These are phyloP conservation scores for Mycogone perniciosa DNA, from an alignment of 2,329 filamentous ascomycete genomes.

Conservation along the genomic window DNA sequence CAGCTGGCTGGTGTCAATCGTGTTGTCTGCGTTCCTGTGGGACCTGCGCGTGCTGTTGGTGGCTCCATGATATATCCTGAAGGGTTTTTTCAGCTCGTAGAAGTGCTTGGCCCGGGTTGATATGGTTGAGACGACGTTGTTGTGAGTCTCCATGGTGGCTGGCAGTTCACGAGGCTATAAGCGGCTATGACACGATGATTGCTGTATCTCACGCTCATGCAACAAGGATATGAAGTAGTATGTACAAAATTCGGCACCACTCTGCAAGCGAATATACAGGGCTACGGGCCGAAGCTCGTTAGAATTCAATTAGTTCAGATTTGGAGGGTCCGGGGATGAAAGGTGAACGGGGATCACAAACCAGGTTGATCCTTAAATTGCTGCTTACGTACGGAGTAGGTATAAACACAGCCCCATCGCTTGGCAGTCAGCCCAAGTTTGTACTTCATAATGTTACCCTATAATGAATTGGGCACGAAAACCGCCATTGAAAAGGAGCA, in stretches of 20 bases:
- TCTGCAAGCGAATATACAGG: too few species aligned
- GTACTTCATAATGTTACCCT: too few species aligned
- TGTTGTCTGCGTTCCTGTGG: conserved; percentile 42
- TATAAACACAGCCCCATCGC: not conserved
- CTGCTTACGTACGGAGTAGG: not conserved
- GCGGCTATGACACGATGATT: not conserved
- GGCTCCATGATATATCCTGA: conserved; percentile 70
- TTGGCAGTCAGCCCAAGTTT: not conserved
- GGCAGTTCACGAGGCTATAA: not conserved
- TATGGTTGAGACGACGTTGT: conserved; percentile 37
- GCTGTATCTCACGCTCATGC: not conserved
- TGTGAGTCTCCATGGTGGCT: conserved; percentile 37
- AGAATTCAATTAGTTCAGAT: not conserved
- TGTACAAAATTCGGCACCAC: too few species aligned
- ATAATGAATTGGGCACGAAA: too few species aligned
- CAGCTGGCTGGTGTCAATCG: conserved; percentile 61
- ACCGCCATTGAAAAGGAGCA: too few species aligned
- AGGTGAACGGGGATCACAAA: too few species aligned
- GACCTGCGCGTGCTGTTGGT: conserved; percentile 67
- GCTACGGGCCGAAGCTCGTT: too few species aligned
- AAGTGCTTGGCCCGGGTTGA: conserved; percentile 39
- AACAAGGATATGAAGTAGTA: too few species aligned
- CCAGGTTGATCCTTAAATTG: not conserved
- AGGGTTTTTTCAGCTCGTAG: conserved; percentile 43
- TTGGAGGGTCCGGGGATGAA: not conserved